Conservation (phyloP, 2,329 filamentous ascomycete genomes). For the Curvularia spicifera region DNA sequence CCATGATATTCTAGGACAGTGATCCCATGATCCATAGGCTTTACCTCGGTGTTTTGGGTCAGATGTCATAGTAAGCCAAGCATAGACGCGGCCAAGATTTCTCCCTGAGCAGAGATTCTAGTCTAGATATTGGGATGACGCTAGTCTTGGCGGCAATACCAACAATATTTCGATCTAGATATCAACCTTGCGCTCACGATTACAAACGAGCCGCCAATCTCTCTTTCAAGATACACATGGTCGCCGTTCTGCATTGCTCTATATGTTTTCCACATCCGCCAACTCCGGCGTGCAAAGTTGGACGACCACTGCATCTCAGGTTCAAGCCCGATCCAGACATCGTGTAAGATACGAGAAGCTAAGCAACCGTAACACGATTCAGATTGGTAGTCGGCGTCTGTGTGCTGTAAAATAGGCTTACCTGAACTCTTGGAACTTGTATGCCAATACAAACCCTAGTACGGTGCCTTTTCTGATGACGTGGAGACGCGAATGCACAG, state of each 20-base stretch:
- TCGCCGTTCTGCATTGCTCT: not conserved
- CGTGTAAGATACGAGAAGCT: not conserved
- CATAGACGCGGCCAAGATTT: not conserved
- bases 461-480: not conserved
- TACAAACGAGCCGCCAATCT: not conserved
- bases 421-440: conserved; percentile 1
- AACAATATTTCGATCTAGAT: not conserved
- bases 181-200: not conserved
- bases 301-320: not conserved
- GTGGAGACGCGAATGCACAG: not conserved
- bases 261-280: no score
- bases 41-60: no score
- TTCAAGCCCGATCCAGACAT: not conserved
- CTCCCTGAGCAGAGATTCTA: conserved; percentile 1
- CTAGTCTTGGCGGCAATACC: not conserved
- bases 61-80: conserved; percentile 1
- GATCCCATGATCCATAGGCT: no score
- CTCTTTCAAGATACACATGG: no score
- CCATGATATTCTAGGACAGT: no score
- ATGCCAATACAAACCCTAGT: not conserved
- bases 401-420: conserved; percentile 7
- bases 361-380: not conserved
- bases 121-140: not conserved
- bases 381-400: not conserved
- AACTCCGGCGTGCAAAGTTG: not conserved